A percentile compares a stretch with the other conserved stretches of the same genome.
phyloP scores from a whole-genome alignment of 768 basidiomycete species.

The Cystoderma amianthinum region DNA sequence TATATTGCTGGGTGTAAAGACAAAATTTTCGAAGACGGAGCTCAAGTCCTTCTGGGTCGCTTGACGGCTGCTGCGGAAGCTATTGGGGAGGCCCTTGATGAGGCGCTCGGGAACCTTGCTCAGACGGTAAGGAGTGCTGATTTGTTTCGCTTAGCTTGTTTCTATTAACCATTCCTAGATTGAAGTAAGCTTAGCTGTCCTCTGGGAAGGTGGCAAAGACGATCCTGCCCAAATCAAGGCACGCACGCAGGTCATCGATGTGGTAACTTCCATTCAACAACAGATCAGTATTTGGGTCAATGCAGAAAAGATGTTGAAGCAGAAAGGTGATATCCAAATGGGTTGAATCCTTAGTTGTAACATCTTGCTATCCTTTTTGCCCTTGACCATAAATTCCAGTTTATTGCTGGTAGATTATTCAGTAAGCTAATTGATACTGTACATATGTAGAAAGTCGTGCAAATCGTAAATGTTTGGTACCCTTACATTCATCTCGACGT shows the following conservation, averaged over 20 bases:
- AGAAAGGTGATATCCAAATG: too few species aligned
- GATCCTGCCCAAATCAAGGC: constrained; percentile 35
- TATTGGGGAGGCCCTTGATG: constrained; percentile 41
- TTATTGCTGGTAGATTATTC: not conserved
- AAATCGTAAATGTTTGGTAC: not conserved
- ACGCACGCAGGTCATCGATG: constrained; percentile 29
- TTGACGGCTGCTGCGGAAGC: constrained; percentile 39
- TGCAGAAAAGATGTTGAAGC: constrained; percentile 34
- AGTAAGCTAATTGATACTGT: not conserved
- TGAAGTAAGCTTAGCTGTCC: constrained; percentile 43
- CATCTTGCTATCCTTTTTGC: too few species aligned
- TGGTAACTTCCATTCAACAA: constrained; percentile 27
- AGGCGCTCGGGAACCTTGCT: constrained; percentile 41
- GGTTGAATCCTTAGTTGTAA: too few species aligned
- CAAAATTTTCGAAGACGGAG: constrained; percentile 45
- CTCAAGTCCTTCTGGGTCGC: constrained; percentile 40
- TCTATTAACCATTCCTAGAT: constrained; percentile 9
- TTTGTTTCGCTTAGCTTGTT: not conserved
- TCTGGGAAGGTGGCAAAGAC: constrained; percentile 51
- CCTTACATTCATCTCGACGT: not conserved
- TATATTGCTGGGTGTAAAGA: constrained; percentile 37
- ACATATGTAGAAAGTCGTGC: not conserved
- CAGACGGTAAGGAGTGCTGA: constrained; percentile 35
- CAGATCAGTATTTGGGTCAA: constrained; percentile 39
- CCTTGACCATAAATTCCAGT: too few species aligned